Evolutionary conservation across 1,139 yeast genomes (phyloP), one percentile per base, ranked within the genome.

Genomic region (Zygoascus sp.): DNA sequence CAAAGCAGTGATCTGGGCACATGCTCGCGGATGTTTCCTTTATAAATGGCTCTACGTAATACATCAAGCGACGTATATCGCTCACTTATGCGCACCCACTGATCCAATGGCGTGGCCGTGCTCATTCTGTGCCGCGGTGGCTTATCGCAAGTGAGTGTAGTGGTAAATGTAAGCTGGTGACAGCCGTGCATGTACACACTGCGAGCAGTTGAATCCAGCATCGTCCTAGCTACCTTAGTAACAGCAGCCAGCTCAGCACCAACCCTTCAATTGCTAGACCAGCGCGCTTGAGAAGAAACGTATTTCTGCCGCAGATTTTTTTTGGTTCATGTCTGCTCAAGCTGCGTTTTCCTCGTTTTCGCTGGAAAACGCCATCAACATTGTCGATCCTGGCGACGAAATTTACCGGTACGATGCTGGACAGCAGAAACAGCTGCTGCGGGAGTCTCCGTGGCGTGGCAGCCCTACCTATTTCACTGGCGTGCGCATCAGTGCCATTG

Each of bases 401-500:
- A 53, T 66, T 8, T 66, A 63, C 46, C 41, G 46, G 6, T 64
- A 56, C 47, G 62, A 67, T 48, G 56, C 51, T 9, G 59, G 52
- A 2, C 61, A 59, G 40, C 69, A 67, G 50, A 57, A 55, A 38
- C 53, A 49, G 32, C 44, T 66, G 11, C 54, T 58, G 25, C 50
- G 50, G 2, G 56, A 54, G 35, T 57, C 67, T 35, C 78, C 80
- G 2, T 78, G 81, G 82, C 61, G 61, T 19, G 54, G 57, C 8
- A 70, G 77, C 58, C 76, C 81, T 1, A 74, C 77, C 40, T 85
- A 80, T 60, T 89, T 88, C 66, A 76, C 75, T 44, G 74, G 76
- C 10, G 87, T 80, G 2, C 73, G 77, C 50, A 74, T 92, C 1
- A 84, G 96, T 5, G 74, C 90, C 2, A 63, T 87, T 38, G 96